A percentile compares a stretch with the other conserved stretches of the same genome.
These are phyloP conservation scores for Salix suchowensis DNA, from an alignment of 345 rosid genomes.

Conservation along the genomic window DNA sequence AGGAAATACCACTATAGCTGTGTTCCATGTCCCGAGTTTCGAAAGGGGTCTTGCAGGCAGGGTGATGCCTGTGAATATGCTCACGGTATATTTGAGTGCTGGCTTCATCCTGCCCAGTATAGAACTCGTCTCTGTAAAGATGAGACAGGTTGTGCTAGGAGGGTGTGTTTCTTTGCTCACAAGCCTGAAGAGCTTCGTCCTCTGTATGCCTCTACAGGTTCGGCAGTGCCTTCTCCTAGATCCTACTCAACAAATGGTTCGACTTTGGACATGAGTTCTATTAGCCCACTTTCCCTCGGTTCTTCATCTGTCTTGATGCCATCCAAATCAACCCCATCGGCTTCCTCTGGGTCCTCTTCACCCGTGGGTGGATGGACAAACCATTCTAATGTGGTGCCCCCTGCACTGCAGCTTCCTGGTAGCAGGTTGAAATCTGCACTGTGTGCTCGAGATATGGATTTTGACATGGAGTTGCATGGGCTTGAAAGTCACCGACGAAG, in stretches of 20 bases:
- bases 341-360: conserved; percentile 59
- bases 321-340: conserved; percentile 60
- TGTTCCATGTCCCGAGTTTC: conserved; percentile 92
- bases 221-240: conserved; percentile 76
- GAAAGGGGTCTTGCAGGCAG: conserved; percentile 80
- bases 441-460: conserved; percentile 62
- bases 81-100: conserved; percentile 87
- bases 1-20: conserved; percentile 84
- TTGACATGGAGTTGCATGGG: conserved; percentile 40
- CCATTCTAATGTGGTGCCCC: conserved; percentile 45
- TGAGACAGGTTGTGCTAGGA: conserved; percentile 60
- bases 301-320: conserved; percentile 44
- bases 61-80: conserved; percentile 88
- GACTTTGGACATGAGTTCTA: conserved; percentile 57
- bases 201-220: conserved; percentile 76
- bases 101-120: conserved; percentile 99
- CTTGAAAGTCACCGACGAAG: conserved; percentile 30
- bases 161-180: conserved; percentile 97
- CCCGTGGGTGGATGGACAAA: conserved; percentile 54
- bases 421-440: conserved; percentile 67
- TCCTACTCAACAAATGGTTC: conserved; percentile 48
- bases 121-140: conserved; percentile 86
- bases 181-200: conserved; percentile 82
- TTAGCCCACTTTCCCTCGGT: conserved; percentile 58
- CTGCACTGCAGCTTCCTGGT: conserved; percentile 69